Conservation (phyloP, 257 asterid genomes). For the Ligustrum vulgare region DNA sequence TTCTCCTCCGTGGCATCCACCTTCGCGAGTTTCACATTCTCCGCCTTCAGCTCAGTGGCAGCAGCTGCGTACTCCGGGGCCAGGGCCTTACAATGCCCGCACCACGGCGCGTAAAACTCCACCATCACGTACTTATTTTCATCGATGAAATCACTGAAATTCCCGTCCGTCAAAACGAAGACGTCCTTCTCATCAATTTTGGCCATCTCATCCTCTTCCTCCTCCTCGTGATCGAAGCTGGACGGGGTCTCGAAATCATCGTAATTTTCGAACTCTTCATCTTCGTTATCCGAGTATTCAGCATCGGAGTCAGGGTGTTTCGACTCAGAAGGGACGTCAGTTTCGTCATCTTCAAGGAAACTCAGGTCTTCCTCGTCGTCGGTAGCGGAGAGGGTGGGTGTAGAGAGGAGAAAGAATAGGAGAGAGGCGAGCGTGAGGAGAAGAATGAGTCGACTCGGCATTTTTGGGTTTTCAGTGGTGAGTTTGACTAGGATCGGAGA, state of each 20-base stretch:
- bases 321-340: constrained; percentile 23
- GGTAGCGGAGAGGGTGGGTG: constrained; percentile 31
- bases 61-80: constrained; percentile 98
- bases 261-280: constrained; percentile 43
- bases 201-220: constrained; percentile 33
- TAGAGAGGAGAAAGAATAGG: constrained; percentile 29
- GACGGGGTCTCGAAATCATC: constrained; percentile 53
- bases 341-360: constrained; percentile 49
- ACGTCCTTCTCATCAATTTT: constrained; percentile 77
- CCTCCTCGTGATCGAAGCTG: constrained; percentile 35
- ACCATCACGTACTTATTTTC: constrained; percentile 83
- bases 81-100: constrained; percentile 85
- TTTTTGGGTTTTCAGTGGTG: constrained; percentile 18
- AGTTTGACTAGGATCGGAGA: constrained; percentile 32
- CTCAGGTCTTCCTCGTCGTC: constrained; percentile 60
- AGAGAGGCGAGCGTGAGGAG: constrained; percentile 28
- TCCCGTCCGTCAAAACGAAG: constrained; percentile 65
- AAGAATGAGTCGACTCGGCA: constrained; percentile 40
- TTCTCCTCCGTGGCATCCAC: constrained; percentile 84
- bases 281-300: constrained; percentile 44
- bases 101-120: constrained; percentile 98
- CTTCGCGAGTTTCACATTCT: constrained; percentile 73
- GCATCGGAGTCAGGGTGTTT: constrained; percentile 40
- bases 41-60: constrained; percentile 73
- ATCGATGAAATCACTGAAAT: constrained; percentile 64